A percentile compares a stretch with the other conserved stretches of the same genome.
Conservation (phyloP, 352 stramenopile genomes). For the Pythium biforme region DNA sequence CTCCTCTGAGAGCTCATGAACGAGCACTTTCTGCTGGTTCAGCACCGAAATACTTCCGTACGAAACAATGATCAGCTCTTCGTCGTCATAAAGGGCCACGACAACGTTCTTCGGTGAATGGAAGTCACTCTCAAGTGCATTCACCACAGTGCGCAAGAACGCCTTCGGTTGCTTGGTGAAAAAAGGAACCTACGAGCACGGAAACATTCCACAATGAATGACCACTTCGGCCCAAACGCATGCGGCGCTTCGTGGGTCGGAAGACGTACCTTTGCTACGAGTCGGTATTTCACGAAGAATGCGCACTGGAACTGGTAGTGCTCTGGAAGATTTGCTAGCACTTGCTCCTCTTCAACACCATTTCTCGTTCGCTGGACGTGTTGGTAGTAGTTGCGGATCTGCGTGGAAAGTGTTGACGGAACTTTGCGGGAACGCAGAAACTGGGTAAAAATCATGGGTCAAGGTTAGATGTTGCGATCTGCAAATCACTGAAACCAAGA, state of each 20-base stretch:
- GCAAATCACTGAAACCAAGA: neutral
- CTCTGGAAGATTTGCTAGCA: conserved; percentile 19
- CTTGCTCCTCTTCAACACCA: conserved; percentile 28
- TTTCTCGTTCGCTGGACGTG: conserved; percentile 69
- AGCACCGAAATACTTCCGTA: conserved; percentile 23
- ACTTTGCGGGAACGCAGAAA: conserved; percentile 49
- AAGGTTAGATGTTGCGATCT: neutral
- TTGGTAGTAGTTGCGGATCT: conserved; percentile 61
- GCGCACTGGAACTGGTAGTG: conserved; percentile 29
- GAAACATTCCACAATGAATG: neutral
- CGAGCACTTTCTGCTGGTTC: conserved; percentile 13
- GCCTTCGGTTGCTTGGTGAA: conserved; percentile 26
- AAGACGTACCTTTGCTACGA: conserved; percentile 21
- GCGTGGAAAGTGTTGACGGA: conserved; percentile 27
- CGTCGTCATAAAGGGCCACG: conserved; percentile 13
- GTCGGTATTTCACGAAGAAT: conserved; percentile 29
- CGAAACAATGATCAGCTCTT: conserved; percentile 29
- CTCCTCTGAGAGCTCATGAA: conserved; percentile 1
- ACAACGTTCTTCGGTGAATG: conserved; percentile 23
- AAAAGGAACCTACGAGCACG: conserved; percentile 19
- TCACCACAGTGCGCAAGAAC: conserved; percentile 26
- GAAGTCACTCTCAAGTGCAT: conserved; percentile 28
- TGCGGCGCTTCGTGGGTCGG: no score
- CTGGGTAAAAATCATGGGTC: conserved; percentile 17
- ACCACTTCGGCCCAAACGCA: no score